Conservation (phyloP, 495 filamentous ascomycete species). For the Penicillium daleae region DNA sequence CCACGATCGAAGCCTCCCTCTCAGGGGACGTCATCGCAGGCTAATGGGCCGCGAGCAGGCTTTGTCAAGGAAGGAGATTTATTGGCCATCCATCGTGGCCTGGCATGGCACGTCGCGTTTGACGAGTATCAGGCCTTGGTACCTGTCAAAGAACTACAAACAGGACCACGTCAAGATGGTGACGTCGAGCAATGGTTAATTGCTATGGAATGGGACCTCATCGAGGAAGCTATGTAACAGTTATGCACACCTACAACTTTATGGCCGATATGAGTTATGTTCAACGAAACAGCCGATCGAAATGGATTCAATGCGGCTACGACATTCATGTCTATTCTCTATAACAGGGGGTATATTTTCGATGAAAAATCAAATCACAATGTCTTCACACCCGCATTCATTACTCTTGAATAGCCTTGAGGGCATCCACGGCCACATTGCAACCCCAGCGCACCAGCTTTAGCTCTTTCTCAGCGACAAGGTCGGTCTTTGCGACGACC, state of each 20-base stretch:
- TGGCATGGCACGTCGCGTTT: conserved; percentile 43
- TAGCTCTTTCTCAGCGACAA: conserved; percentile 65
- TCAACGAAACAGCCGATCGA: conserved; percentile 5
- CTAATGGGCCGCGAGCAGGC: not conserved
- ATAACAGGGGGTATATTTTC: conserved; percentile 32
- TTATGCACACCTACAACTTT: not conserved
- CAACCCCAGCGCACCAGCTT: conserved; percentile 70
- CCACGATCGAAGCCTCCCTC: conserved; percentile 26
- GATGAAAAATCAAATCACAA: conserved; percentile 20
- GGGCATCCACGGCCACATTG: conserved; percentile 60
- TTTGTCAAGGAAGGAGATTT: conserved; percentile 29
- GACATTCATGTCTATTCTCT: conserved; percentile 12
- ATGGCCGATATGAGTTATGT: conserved; percentile 12
- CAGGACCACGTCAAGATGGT: not conserved
- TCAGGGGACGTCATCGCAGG: not conserved
- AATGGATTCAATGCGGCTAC: conserved; percentile 12
- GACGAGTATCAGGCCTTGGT: not conserved
- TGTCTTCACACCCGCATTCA: conserved; percentile 7
- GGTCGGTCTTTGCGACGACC: conserved; percentile 72
- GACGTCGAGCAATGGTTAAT: conserved; percentile 35
- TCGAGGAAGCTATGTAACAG: conserved; percentile 13
- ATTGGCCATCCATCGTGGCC: conserved; percentile 37
- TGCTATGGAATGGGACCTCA: conserved; percentile 48
- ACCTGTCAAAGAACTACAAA: not conserved
- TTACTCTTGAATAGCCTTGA: conserved; percentile 53